Conservation (phyloP, 2,329 filamentous ascomycete genomes). For the Aspergillus bombycis region DNA sequence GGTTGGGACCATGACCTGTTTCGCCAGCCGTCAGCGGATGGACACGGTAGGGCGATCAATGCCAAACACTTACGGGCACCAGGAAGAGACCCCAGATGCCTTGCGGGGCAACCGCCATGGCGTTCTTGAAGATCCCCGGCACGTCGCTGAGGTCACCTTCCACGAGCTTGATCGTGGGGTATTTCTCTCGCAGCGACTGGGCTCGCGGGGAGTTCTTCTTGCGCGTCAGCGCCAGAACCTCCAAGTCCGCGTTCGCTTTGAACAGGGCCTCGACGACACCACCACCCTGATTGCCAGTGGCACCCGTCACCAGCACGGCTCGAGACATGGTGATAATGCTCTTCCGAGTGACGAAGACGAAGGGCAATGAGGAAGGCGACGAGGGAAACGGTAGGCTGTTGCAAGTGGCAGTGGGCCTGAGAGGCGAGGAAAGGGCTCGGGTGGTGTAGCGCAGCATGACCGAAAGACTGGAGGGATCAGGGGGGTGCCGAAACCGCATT, state of each 20-base stretch:
- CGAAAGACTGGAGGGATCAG: not conserved
- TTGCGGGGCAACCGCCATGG: conserved; percentile 36
- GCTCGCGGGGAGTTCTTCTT: conserved; percentile 56
- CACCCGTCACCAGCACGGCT: conserved; percentile 39
- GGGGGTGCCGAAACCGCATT: not conserved
- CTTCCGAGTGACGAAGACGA: not conserved
- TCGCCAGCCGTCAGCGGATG: not conserved
- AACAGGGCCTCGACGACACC: conserved; percentile 39
- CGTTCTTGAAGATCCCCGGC: conserved; percentile 53
- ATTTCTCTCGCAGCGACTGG: conserved; percentile 50
- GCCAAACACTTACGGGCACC: conserved; percentile 55
- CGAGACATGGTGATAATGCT: not conserved
- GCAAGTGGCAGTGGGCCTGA: not conserved
- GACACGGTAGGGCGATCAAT: not conserved
- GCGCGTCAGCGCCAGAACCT: conserved; percentile 64
- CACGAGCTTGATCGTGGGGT: conserved; percentile 57
- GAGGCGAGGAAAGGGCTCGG: not conserved
- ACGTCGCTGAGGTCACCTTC: conserved; percentile 61
- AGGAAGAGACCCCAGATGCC: conserved; percentile 65
- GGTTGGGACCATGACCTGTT: conserved; percentile 5
- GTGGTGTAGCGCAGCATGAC: not conserved
- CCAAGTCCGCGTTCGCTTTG: conserved; percentile 36
- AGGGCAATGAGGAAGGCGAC: not conserved
- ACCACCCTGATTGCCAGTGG: conserved; percentile 48
- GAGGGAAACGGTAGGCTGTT: not conserved